These are phyloP conservation scores for Gigaspora rosea DNA, from an alignment of 192 early-diverging fungal species.

Conservation along the genomic window DNA sequence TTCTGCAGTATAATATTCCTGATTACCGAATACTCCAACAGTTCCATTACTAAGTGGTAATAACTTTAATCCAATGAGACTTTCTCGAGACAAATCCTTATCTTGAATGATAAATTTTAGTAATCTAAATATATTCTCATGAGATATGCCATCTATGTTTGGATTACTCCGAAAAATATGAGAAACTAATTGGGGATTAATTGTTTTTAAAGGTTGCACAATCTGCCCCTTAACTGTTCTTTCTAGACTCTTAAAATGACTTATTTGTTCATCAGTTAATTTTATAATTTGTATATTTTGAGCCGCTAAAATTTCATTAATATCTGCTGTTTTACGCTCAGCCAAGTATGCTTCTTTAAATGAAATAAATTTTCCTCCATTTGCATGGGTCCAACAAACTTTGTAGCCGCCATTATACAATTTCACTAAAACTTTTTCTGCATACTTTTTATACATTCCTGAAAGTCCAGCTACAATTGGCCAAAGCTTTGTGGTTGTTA, in stretches of 20 bases:
- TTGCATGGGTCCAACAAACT: background rate
- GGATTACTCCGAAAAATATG: background rate
- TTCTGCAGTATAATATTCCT: background rate
- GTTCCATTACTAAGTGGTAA: background rate
- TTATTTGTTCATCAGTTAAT: background rate
- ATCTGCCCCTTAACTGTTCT: background rate
- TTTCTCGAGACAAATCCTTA: background rate
- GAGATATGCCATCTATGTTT: background rate
- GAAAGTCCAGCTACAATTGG: background rate
- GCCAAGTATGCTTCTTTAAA: background rate
- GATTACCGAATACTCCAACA: background rate
- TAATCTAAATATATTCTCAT: background rate
- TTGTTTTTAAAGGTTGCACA: background rate
- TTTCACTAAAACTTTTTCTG: background rate
- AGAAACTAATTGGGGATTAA: background rate
- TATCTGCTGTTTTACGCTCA: background rate
- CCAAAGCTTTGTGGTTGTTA: background rate
- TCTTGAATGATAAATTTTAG: background rate
- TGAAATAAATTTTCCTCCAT: conserved; percentile 11
- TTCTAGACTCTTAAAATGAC: background rate
- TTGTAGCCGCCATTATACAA: too few species aligned
- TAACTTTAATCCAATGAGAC: background rate
- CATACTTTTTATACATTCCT: background rate
- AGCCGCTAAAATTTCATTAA: background rate
- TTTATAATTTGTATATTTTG: background rate